Evolutionary conservation across 768 basidiomycete genomes (phyloP).

Genomic region (Tulasnella sp.): DNA sequence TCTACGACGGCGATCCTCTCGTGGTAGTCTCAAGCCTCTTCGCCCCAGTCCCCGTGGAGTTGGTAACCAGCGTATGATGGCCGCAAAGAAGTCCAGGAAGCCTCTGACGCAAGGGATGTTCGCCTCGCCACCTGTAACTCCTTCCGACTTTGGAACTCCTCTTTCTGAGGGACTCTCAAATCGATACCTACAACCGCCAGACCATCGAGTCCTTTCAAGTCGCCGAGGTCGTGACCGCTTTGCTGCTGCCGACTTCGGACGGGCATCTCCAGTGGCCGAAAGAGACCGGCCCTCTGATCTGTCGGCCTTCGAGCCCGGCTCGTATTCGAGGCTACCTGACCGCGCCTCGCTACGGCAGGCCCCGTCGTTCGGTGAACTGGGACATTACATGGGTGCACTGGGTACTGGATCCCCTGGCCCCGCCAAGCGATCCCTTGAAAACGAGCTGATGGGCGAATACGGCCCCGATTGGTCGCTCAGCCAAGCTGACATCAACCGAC

Average conservation of each 20-base stretch:
- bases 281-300: background rate
- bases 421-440: background rate
- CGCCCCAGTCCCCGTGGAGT: background rate
- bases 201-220: background rate
- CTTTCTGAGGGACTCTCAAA: background rate
- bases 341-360: background rate
- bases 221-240: background rate
- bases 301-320: background rate
- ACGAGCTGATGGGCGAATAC: slow-evolving; percentile 46
- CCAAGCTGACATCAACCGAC: slow-evolving; percentile 16
- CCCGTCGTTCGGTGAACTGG: slow-evolving; percentile 4
- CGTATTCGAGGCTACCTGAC: background rate
- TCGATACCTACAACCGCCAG: background rate
- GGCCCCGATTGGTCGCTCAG: slow-evolving; percentile 32
- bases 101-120: slow-evolving; percentile 4
- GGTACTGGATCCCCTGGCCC: background rate
- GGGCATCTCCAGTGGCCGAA: background rate
- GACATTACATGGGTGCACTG: slow-evolving; percentile 5
- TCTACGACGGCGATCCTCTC: background rate
- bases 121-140: slow-evolving; percentile 8
- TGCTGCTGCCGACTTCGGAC: background rate
- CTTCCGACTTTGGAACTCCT: background rate
- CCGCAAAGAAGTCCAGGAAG: slow-evolving; percentile 3
- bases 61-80: slow-evolving; percentile 11
- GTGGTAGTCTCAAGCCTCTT: background rate